These are phyloP conservation scores for Rhodosorus marinus DNA, from an alignment of 23 red algal genomes.

Conservation along the genomic window DNA sequence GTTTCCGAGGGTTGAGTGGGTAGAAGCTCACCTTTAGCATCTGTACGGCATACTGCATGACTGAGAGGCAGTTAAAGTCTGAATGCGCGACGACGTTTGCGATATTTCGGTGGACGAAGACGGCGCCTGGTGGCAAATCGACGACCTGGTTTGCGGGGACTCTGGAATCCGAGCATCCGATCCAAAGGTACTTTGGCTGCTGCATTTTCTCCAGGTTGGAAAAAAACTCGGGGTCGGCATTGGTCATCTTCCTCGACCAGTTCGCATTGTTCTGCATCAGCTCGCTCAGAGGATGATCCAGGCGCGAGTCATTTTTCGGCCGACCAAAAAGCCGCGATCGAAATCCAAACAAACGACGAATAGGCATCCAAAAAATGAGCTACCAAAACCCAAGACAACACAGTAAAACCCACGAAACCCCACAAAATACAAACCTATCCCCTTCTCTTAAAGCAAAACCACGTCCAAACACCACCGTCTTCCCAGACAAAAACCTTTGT, in stretches of 20 bases:
- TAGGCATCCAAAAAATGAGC: no score
- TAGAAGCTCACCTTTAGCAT: neutral
- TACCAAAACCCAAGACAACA: no score
- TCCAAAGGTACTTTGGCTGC: conserved; percentile 3
- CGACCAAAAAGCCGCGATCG: no score
- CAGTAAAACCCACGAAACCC: no score
- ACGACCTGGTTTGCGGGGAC: neutral
- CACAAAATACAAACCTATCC: no score
- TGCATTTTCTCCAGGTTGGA: neutral
- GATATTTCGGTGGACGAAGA: conserved; percentile 2
- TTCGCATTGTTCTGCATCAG: neutral
- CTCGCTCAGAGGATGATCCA: neutral
- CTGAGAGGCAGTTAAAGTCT: conserved; percentile 1
- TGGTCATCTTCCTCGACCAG: neutral
- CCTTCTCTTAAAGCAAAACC: no score
- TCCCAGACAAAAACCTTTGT: no score
- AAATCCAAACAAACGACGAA: no score
- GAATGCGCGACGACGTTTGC: neutral
- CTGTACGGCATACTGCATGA: neutral
- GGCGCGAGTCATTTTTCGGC: no score
- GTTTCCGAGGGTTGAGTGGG: no score
- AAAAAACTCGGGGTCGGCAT: neutral
- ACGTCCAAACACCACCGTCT: no score
- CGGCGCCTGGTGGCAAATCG: neutral
- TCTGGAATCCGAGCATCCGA: neutral